phyloP scores from a whole-genome alignment of 768 basidiomycete species.

The Mycena metata region DNA sequence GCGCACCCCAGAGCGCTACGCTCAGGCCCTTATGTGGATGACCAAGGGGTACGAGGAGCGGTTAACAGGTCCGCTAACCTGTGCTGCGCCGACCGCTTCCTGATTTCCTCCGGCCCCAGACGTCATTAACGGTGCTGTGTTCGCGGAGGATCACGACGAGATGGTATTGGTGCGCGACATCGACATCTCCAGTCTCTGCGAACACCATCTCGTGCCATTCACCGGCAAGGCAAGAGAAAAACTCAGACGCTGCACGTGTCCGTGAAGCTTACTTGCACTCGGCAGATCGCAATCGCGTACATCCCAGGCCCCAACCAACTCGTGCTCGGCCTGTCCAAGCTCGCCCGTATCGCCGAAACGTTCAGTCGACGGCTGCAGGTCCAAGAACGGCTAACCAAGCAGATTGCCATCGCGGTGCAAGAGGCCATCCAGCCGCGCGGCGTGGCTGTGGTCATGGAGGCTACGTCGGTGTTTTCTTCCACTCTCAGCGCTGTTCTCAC shows the following conservation, averaged over 20 bases:
- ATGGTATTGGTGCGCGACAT: conserved; percentile 99
- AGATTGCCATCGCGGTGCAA: conserved; percentile 97
- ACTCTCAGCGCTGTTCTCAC: conserved; percentile 28
- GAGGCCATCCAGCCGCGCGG: conserved; percentile 98
- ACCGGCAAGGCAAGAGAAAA: conserved; percentile 82
- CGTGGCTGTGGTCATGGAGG: conserved; percentile 99
- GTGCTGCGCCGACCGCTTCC: conserved; percentile 27
- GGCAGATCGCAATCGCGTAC: conserved; percentile 95
- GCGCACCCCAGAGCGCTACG: conserved; percentile 95
- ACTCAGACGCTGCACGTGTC: conserved; percentile 41
- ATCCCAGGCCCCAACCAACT: conserved; percentile 86
- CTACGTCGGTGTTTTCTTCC: conserved; percentile 74
- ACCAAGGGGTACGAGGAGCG: conserved; percentile 98
- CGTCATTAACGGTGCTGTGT: conserved; percentile 98
- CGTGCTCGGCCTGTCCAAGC: conserved; percentile 95
- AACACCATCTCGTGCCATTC: conserved; percentile 98
- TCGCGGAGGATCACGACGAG: conserved; percentile 99
- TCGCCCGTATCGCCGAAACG: conserved; percentile 97
- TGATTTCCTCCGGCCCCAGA: conserved; percentile 62
- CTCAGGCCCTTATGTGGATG: conserved; percentile 99
- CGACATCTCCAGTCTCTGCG: conserved; percentile 96
- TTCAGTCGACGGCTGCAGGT: conserved; percentile 97
- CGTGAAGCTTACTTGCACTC: conserved; percentile 39
- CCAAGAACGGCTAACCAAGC: conserved; percentile 97
- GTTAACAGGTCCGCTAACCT: conserved; percentile 72